phyloP scores from a whole-genome alignment of 208 protist species.

The Trichomonas tenax region DNA sequence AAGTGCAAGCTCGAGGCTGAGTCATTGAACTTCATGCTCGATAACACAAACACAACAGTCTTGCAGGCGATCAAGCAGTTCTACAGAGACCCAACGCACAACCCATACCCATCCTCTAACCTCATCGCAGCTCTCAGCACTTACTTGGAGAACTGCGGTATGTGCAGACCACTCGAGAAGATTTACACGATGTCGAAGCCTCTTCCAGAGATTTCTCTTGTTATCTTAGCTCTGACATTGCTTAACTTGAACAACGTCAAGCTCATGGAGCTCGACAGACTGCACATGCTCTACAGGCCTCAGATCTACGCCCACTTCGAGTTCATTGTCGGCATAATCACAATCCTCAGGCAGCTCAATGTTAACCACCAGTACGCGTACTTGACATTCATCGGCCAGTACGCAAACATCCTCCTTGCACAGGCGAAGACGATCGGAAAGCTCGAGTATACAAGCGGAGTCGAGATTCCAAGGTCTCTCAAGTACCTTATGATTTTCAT shows the following conservation, averaged over 20 bases:
- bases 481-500: not conserved
- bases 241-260: not conserved
- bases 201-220: not conserved
- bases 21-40: not conserved
- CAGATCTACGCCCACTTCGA: not conserved
- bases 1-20: not conserved
- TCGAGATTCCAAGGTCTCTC: not conserved
- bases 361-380: not conserved
- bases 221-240: not conserved
- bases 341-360: not conserved
- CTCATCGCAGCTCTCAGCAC: not conserved
- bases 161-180: not conserved
- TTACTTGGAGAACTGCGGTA: not conserved
- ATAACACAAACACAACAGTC: not conserved
- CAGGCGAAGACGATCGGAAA: not conserved
- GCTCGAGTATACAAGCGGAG: not conserved
- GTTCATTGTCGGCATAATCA: not conserved
- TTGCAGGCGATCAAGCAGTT: not conserved
- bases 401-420: not conserved
- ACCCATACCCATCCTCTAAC: not conserved
- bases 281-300: not conserved
- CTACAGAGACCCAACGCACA: constrained; percentile 1
- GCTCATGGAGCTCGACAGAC: not conserved
- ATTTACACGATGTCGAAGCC: not conserved
- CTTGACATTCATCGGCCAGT: not conserved